These are phyloP conservation scores for Candida hungchunana DNA, from an alignment of 805 yeast species.

Conservation along the genomic window DNA sequence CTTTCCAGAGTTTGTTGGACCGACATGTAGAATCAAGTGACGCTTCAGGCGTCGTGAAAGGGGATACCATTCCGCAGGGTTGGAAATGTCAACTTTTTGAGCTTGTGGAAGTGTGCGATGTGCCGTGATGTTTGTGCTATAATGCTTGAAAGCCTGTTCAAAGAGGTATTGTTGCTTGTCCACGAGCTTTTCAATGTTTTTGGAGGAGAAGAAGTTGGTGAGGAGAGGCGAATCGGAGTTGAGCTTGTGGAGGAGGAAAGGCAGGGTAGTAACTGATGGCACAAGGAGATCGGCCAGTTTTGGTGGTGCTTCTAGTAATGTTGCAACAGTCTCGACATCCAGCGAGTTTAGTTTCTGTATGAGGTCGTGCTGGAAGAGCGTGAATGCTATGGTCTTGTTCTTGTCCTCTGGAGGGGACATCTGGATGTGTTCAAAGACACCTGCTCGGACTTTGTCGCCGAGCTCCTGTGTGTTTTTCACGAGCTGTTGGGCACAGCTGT, in stretches of 20 bases:
- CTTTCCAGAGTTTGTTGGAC: conserved; percentile 97
- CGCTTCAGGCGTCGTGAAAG: conserved; percentile 76
- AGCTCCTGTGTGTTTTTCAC: neutral
- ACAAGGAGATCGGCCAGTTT: conserved; percentile 2
- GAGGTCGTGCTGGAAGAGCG: conserved; percentile 10
- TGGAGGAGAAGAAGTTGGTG: conserved; percentile 7
- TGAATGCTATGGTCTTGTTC: conserved; percentile 1
- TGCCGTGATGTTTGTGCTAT: conserved; percentile 4
- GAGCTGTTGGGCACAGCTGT: no score
- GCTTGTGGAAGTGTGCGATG: conserved; percentile 19
- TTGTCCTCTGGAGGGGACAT: neutral
- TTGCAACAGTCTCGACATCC: neutral
- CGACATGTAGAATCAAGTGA: conserved; percentile 86
- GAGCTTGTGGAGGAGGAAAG: conserved; percentile 1
- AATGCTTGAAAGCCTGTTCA: conserved; percentile 12
- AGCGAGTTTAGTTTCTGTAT: neutral
- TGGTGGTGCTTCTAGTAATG: no score
- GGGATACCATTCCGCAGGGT: conserved; percentile 81
- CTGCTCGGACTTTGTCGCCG: neutral
- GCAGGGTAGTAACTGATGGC: conserved; percentile 7
- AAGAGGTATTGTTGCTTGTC: conserved; percentile 9
- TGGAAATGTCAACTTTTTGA: conserved; percentile 38
- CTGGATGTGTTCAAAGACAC: conserved; percentile 1
- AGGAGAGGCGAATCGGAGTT: neutral
- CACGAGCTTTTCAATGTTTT: neutral